Evolutionary conservation across 225 moss, liverwort and hornwort species (phyloP), one percentile per base, ranked within the genome.

Genomic region (Rhytidiadelphus loreus): DNA sequence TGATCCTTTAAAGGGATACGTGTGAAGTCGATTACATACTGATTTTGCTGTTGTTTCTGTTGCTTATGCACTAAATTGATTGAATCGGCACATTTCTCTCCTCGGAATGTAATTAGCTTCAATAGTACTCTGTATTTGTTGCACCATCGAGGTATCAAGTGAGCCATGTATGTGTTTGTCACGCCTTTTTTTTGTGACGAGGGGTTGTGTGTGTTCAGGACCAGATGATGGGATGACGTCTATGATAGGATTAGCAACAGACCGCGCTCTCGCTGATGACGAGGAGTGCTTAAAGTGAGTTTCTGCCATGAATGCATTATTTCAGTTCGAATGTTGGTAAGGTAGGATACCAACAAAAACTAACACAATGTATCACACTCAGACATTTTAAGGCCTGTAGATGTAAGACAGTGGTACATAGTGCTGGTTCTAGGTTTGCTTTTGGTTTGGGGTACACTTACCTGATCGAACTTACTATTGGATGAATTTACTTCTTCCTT

Each of bases 231-330:
- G 87, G 26, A 96, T 95, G 96, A 91, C 91, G 58, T 87, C 92
- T 60, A 98, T 97, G 97, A 96, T 97, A 90, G 98, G 98, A 84
- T 85, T 98, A 87, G 91, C 93, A 41, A 96, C 98, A 88, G 98
- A 98, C 91, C 95, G 97, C 59, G 95, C 94, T 55, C 96, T 98
- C 58, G 93, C 95, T 77, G 93, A 97, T 43, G 98, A 98, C 61
- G 94, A 94, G 85, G 97, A 98, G 86, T 98, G 98, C 80, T 70
- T 93, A 70, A 91, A 92, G 98, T 98, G 89, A 92, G 94, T 95
- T 89, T 77, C 82, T 84, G 41, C 58, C 48, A 11, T 73, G 28
- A 89, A 80, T 71, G n/a, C 69, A 62, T 87, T 64, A 32, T 66
- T 82, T 74, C 14, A 35, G 23, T 82, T 70, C 35, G 57, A 79